Conservation (phyloP, 768 basidiomycete genomes). For the Lactarius sp. region DNA sequence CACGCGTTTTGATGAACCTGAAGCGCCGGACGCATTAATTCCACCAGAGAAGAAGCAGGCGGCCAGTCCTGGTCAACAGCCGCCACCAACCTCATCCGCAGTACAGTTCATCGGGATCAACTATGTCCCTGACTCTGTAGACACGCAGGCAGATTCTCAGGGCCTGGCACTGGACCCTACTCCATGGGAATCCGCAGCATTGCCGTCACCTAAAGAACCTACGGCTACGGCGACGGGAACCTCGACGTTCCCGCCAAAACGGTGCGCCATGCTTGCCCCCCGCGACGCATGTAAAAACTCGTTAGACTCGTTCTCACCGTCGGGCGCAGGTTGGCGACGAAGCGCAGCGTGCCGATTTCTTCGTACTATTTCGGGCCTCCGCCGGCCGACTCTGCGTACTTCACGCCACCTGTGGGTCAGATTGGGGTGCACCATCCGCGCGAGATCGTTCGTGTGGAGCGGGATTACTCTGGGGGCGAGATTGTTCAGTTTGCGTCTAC, state of each 20-base stretch:
- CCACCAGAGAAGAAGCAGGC: slow-evolving; percentile 6
- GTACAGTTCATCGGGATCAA: slow-evolving; percentile 25
- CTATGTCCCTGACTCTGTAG: slow-evolving; percentile 19
- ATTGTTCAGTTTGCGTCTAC: slow-evolving; percentile 83
- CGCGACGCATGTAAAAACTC: not conserved
- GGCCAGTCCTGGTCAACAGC: not conserved
- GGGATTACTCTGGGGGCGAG: slow-evolving; percentile 91
- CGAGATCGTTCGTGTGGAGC: slow-evolving; percentile 85
- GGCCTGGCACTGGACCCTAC: slow-evolving; percentile 52
- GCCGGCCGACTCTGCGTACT: slow-evolving; percentile 69
- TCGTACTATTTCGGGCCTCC: slow-evolving; percentile 85
- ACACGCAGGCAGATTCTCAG: slow-evolving; percentile 44
- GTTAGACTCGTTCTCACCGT: not conserved
- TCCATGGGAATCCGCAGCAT: slow-evolving; percentile 60
- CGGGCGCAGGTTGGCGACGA: slow-evolving; percentile 21
- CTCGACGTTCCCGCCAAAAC: slow-evolving; percentile 13
- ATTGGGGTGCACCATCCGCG: slow-evolving; percentile 88
- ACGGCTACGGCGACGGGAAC: not conserved
- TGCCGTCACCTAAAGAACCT: slow-evolving; percentile 35
- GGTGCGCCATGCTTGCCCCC: slow-evolving; percentile 12
- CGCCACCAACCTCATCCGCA: not conserved
- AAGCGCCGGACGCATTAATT: not conserved
- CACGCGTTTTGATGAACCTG: not conserved
- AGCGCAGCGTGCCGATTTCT: slow-evolving; percentile 63
- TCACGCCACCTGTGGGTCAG: slow-evolving; percentile 73